Base-by-base conservation (phyloP, 352 stramenopile species). In the Phytophthora pseudosyringae region DNA sequence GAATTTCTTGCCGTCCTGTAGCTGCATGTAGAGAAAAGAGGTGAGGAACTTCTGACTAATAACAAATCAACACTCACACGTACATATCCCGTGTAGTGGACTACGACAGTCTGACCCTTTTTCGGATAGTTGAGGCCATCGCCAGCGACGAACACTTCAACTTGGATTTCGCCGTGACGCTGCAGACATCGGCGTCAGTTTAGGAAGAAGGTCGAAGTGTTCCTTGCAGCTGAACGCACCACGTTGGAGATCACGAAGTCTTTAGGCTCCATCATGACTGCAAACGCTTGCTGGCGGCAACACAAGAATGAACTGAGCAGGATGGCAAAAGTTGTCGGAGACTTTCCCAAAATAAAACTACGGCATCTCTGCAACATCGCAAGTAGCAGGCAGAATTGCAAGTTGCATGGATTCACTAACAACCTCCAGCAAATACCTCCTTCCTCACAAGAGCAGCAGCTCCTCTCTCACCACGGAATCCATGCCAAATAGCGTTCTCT, bases 101-200 rank as follows among this genome's bases (percentile, higher is more conserved):
- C 73, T 11, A 91, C 80, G 8, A 97, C 89, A 25, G 81, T 95
- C 32, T 96, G 83, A 7, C 90, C 90, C 62, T 91, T 93, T 39
- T 83, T 91, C 11, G 90, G 90, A 67, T 97, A 97, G 60, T 95
- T 97, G 64, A 96, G 83, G 5, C 90, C 90, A 69, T 97, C 89
- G n/a, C 91, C 91, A 1, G 89, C 90, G 8, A 93, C 80, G 61
- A 96, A 95, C 12, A 97, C 91, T 63, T 96, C 90, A 8, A 97
- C 84, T 58, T 92, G 84, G 28, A 97, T 88, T 54, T 95, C 81
- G 5, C 86, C 78, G 39, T 72, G 55, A 26, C 79, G 83, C 82
- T 90, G 54, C 6, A 73, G 11, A n/a, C n/a, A 64, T 32, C 10
- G 28, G 44, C 4, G 29, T 64, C 15, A 59, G 31, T 9, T 53